phyloP scores from a whole-genome alignment of 768 basidiomycete genomes.

The Naganishia vaughanmartiniae region DNA sequence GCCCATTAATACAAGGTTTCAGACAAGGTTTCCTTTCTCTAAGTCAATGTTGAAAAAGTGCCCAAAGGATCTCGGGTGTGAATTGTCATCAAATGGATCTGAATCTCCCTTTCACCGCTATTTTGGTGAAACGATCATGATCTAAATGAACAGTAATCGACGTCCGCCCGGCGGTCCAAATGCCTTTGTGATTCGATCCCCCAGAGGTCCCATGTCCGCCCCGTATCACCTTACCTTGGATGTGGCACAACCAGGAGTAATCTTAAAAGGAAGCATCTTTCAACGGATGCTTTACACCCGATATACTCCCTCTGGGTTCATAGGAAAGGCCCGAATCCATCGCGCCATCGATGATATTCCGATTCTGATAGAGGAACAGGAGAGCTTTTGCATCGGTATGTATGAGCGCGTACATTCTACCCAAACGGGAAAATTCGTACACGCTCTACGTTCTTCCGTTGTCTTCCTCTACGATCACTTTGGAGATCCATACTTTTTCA shows the following conservation, averaged over 20 bases:
- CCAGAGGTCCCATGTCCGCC: not conserved
- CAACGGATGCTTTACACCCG: not conserved
- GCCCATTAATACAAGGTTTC: too few relatives aligned
- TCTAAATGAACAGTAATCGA: not conserved
- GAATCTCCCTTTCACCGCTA: not conserved
- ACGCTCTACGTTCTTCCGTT: slow-evolving; percentile 11
- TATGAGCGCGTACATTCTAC: not conserved
- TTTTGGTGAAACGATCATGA: not conserved
- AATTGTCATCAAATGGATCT: not conserved
- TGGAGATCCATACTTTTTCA: not conserved
- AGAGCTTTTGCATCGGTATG: not conserved
- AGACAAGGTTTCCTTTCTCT: not conserved
- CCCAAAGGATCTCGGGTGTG: not conserved
- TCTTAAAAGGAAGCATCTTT: not conserved
- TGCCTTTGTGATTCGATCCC: not conserved
- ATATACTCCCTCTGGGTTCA: too few relatives aligned
- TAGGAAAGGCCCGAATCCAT: not conserved
- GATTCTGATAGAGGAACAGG: not conserved
- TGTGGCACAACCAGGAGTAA: not conserved
- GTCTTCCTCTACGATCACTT: slow-evolving; percentile 5
- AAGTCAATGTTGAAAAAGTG: not conserved
- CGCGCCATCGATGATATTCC: not conserved
- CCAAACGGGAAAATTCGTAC: not conserved
- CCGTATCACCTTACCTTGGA: not conserved
- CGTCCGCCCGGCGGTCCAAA: too few relatives aligned